Conservation (phyloP, 495 filamentous ascomycete species). For the Penicillium turbatum region DNA sequence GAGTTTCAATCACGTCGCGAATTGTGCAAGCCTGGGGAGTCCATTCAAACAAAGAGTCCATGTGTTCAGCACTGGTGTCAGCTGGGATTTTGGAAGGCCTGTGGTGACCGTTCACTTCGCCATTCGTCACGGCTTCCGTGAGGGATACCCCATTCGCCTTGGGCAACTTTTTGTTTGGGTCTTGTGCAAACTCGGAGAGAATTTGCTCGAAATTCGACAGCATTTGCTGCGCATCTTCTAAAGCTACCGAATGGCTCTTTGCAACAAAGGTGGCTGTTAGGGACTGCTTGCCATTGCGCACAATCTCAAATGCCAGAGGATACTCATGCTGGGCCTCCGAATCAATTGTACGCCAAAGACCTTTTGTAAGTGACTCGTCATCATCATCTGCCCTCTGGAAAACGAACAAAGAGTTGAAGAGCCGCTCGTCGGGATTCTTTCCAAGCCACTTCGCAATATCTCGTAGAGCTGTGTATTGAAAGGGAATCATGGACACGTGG, state of each 20-base stretch:
- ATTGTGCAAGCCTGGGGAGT: constrained; percentile 44
- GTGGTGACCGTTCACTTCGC: not conserved
- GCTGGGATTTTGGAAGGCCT: not conserved
- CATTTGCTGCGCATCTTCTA: constrained; percentile 16
- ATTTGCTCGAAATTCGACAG: constrained; percentile 24
- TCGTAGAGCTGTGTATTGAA: constrained; percentile 43
- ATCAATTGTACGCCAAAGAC: constrained; percentile 54
- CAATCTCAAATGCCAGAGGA: constrained; percentile 69
- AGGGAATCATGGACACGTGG: constrained; percentile 39
- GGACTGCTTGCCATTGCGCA: constrained; percentile 39
- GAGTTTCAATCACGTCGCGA: constrained; percentile 53
- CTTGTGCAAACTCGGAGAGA: constrained; percentile 22
- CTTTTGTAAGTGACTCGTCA: constrained; percentile 13
- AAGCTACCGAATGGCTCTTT: constrained; percentile 20
- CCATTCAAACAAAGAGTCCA: constrained; percentile 48
- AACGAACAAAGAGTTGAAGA: constrained; percentile 50
- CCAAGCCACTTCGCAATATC: constrained; percentile 44
- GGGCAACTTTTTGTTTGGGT: constrained; percentile 16
- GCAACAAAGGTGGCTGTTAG: constrained; percentile 55
- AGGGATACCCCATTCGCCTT: constrained; percentile 11
- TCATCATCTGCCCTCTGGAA: constrained; percentile 53
- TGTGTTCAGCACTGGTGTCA: not conserved
- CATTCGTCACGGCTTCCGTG: not conserved
- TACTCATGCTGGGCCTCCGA: constrained; percentile 58
- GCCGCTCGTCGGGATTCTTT: constrained; percentile 31